Percentiles rank a stretch among this genome's conserved stretches.
These are phyloP conservation scores for Populus hybrid DNA, from an alignment of 441 rosid species.

Conservation along the genomic window DNA sequence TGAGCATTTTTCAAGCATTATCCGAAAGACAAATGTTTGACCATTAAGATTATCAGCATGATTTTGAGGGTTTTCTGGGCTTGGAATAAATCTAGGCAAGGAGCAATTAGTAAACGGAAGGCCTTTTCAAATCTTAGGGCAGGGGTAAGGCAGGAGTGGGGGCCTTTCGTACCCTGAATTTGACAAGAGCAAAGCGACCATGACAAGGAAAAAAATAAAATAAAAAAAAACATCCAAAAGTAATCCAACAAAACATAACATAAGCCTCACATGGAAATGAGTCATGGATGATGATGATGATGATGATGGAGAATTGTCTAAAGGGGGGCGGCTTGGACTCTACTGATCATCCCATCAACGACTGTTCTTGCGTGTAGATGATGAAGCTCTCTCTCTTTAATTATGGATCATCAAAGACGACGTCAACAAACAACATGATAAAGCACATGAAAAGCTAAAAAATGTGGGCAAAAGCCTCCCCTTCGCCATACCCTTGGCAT, in stretches of 20 bases:
- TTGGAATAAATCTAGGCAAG: too few relatives aligned
- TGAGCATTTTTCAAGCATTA: slow-evolving; percentile 1
- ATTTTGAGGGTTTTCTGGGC: not conserved
- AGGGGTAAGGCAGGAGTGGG: slow-evolving; percentile 6
- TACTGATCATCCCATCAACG: not conserved
- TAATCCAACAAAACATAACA: slow-evolving; percentile 1
- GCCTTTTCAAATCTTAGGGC: not conserved
- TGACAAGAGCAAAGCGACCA: slow-evolving; percentile 10
- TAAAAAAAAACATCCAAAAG: not conserved
- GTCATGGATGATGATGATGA: slow-evolving; percentile 33
- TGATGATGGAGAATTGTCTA: slow-evolving; percentile 5
- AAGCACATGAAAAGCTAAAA: not conserved
- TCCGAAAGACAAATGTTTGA: not conserved
- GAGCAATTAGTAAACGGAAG: not conserved
- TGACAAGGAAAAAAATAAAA: slow-evolving; percentile 1
- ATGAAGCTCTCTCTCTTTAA: not conserved
- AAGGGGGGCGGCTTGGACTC: slow-evolving; percentile 36
- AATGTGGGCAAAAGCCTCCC: not conserved
- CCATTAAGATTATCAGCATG: not conserved
- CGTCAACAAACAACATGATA: slow-evolving; percentile 18
- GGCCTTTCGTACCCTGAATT: slow-evolving; percentile 16
- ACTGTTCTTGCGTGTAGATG: slow-evolving; percentile 10
- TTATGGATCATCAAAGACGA: slow-evolving; percentile 7
- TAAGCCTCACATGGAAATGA: slow-evolving; percentile 31
- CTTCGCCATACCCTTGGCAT: slow-evolving; percentile 27